Percentiles rank a stretch among this genome's conserved stretches.
Evolutionary conservation across 2,329 filamentous ascomycete species (phyloP).

Genomic region (Fonsecaea nubica): DNA sequence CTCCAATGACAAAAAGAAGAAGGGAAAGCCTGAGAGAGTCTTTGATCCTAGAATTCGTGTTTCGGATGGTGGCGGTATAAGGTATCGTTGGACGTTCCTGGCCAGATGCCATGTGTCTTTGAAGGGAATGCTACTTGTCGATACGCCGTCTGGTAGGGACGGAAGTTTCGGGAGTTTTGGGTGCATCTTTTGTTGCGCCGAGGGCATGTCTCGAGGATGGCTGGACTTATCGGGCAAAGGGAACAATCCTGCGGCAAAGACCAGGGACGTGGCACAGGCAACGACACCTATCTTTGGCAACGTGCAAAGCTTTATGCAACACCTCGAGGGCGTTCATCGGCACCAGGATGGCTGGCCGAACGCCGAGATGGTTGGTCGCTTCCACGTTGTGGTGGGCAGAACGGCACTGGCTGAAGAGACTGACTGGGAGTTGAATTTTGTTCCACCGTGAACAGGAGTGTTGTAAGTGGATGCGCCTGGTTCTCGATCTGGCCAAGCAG

Average conservation of each 20-base stretch:
- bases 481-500: background rate
- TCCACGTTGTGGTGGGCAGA: conserved; percentile 53
- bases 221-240: conserved; percentile 10
- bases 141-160: conserved; percentile 35
- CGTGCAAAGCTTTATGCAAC: conserved; percentile 52
- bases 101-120: conserved; percentile 54
- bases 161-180: conserved; percentile 47
- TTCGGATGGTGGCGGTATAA: conserved; percentile 45
- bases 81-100: conserved; percentile 56
- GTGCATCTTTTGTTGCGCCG: conserved; percentile 57
- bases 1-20: conserved; percentile 33
- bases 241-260: conserved; percentile 18
- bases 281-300: conserved; percentile 49
- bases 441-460: conserved; percentile 35
- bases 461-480: background rate
- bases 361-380: conserved; percentile 49
- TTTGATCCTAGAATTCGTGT: conserved; percentile 43
- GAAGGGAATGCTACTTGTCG: conserved; percentile 37
- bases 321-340: conserved; percentile 49
- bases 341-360: conserved; percentile 43
- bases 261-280: background rate
- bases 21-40: conserved; percentile 35
- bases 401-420: conserved; percentile 50
- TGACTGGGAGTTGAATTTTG: conserved; percentile 56
- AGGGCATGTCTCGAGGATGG: conserved; percentile 43